Evolutionary conservation across 139 green algal species (phyloP).

Genomic region (Tetraselmis striata): DNA sequence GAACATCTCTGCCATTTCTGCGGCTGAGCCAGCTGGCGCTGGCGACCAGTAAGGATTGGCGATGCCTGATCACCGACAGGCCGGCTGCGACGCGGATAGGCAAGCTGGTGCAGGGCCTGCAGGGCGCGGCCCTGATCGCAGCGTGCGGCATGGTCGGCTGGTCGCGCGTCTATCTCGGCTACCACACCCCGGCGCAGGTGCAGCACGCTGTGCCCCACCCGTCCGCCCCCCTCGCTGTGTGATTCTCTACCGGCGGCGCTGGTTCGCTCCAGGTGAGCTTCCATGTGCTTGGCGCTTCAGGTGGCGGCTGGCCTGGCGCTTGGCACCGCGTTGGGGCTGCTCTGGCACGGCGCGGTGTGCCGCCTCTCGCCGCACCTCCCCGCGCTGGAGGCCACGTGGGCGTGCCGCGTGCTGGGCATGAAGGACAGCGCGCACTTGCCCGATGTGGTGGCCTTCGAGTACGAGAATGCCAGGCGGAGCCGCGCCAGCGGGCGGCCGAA

Average conservation of each 20-base stretch:
- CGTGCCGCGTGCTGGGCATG: background rate
- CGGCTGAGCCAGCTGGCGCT: background rate
- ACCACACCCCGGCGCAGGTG: conserved; percentile 19
- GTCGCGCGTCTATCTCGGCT: conserved; percentile 33
- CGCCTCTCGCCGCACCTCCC: background rate
- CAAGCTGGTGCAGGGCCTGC: background rate
- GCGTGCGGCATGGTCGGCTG: conserved; percentile 3
- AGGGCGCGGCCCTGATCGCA: background rate
- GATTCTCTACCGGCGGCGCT: background rate
- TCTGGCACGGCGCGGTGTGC: background rate
- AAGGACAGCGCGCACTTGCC: background rate
- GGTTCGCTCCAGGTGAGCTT: background rate
- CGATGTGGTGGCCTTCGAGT: background rate
- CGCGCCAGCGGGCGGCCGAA: too few species aligned
- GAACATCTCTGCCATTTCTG: too few species aligned
- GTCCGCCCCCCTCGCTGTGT: background rate
- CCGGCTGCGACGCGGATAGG: too few species aligned
- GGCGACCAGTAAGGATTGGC: background rate
- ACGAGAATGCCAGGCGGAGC: background rate
- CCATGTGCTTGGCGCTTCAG: conserved; percentile 1
- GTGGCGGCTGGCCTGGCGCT: conserved; percentile 17
- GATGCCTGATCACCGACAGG: too few species aligned
- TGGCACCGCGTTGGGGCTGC: background rate
- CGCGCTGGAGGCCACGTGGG: background rate
- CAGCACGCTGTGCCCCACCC: background rate